Evolutionary conservation across 257 asterid genomes (phyloP), one percentile per base, ranked within the genome.

Genomic region (Eustoma russellianum): DNA sequence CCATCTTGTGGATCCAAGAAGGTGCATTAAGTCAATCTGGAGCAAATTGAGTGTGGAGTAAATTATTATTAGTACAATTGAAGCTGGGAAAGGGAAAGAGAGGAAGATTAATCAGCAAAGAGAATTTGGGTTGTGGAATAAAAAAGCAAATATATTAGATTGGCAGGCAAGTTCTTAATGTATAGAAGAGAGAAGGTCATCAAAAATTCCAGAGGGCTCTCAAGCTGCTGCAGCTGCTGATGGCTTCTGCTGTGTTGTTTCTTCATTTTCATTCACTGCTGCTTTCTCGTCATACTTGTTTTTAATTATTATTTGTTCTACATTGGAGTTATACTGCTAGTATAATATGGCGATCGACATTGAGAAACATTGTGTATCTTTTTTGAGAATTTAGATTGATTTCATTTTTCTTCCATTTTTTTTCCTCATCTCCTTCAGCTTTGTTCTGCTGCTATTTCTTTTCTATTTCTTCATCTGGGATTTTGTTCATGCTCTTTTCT

Each of bases 51-150:
- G 45, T 34, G 8, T n/a, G n/a, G 53, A 18, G 60, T 7, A 38
- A 11, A 38, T 38, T 38, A 38, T 11, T 38, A 11, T 38, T 6
- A 38, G 43, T 2, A 8, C 43, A 38, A 38, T 6, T 3, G 43
- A 11, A 38, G 43, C 8, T 6, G 8, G 43, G 6, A 38, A 38
- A 8, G 43, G 43, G 8, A 38, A 38, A 38, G 12, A 11, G 43
- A 5, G 43, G 12, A 38, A 38, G 43, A 38, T 6, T 6, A 11
- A 38, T 38, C 43, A 38, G 12, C 8, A 48, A 18, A 17, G 45
- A 67, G n/a, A n/a, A 67, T 61, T 67, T 56, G 70, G 66, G 75
- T 74, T 81, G 92, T 74, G 73, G 17, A 77, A 77, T 65, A 65
- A 77, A 73, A 47, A 61, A 55, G 63, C 43, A 38, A 8, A 38